Evolutionary conservation across 805 yeast species (phyloP), one percentile per base, ranked within the genome.

Genomic region (Jamesozyma spencerorum): DNA sequence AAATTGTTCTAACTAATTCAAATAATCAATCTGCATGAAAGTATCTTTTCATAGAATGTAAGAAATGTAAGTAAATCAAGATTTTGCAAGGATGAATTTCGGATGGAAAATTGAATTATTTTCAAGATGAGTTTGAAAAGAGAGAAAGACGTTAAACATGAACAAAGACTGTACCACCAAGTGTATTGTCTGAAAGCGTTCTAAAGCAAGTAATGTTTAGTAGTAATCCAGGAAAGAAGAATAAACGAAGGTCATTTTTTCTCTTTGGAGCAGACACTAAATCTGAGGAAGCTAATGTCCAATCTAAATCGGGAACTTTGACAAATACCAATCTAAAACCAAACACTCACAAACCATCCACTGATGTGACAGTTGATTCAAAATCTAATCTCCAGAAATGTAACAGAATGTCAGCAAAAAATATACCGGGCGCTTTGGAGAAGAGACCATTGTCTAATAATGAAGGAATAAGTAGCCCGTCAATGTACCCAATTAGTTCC

Each of bases 191-290:
- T n/a, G n/a, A n/a, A n/a, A n/a, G n/a, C n/a, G n/a, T n/a, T n/a
- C n/a, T n/a, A n/a, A n/a, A n/a, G n/a, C n/a, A n/a, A n/a, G n/a
- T n/a, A n/a, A 53, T 53, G 56, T 49, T 47, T 40, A 47, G 51
- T 18, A 37, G 35, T 29, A 40, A 38, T 6, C 36, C 44, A 18
- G 44, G 36, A 35, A 41, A 34, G 40, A 50, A 44, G 36, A 31
- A 33, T 18, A 49, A 50, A 41, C 41, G 49, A 22, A 46, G 37
- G 31, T 51, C 58, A 2, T 50, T 50, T 34, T 53, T 49, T 31
- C 44, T 45, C 15, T 49, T 53, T 37, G 54, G 57, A 6, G 38
- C 38, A 19, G 49, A 44, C 18, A 45, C 48, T 11, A 51, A 55
- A n/a, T 30, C 42, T 26, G 48, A 40, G 3, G 26, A 33, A 3